Conservation (phyloP, 2,329 filamentous ascomycete genomes). For the Xylaria sp. region DNA sequence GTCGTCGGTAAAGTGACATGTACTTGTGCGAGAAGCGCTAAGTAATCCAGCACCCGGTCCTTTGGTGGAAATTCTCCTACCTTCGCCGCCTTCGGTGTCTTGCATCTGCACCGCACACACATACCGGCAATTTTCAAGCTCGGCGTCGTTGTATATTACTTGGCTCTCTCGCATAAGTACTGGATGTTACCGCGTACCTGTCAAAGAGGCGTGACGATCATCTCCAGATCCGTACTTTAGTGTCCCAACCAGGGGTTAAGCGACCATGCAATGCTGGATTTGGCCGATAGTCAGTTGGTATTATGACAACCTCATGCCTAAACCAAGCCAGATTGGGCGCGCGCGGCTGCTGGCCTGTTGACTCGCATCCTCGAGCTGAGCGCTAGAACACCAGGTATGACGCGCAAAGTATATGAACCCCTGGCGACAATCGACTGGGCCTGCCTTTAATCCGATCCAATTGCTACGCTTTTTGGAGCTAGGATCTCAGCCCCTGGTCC, state of each 20-base stretch:
- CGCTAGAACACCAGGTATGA: background rate
- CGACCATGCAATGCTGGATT: slow-evolving; percentile 15
- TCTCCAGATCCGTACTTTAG: slow-evolving; percentile 25
- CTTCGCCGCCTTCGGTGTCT: slow-evolving; percentile 16
- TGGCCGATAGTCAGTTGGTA: slow-evolving; percentile 18
- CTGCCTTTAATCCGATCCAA: slow-evolving; percentile 26
- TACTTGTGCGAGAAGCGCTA: background rate
- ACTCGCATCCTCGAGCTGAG: slow-evolving; percentile 26
- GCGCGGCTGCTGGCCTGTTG: slow-evolving; percentile 25
- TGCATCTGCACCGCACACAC: slow-evolving; percentile 23
- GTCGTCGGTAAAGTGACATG: slow-evolving; percentile 2
- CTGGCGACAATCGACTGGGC: slow-evolving; percentile 7
- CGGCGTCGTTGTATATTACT: background rate
- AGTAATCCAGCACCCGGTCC: slow-evolving; percentile 18
- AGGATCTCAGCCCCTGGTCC: slow-evolving; percentile 17
- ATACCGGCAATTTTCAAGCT: slow-evolving; percentile 26
- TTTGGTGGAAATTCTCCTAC: slow-evolving; percentile 8
- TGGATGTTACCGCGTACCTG: background rate
- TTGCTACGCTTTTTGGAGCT: background rate
- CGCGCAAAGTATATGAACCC: slow-evolving; percentile 9
- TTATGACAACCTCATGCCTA: slow-evolving; percentile 26
- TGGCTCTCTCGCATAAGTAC: slow-evolving; percentile 6
- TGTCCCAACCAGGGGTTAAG: slow-evolving; percentile 11
- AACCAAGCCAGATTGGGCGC: slow-evolving; percentile 23
- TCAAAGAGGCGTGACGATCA: slow-evolving; percentile 22